These are phyloP conservation scores for Starmera amethionina DNA, from an alignment of 805 yeast genomes.

Conservation along the genomic window DNA sequence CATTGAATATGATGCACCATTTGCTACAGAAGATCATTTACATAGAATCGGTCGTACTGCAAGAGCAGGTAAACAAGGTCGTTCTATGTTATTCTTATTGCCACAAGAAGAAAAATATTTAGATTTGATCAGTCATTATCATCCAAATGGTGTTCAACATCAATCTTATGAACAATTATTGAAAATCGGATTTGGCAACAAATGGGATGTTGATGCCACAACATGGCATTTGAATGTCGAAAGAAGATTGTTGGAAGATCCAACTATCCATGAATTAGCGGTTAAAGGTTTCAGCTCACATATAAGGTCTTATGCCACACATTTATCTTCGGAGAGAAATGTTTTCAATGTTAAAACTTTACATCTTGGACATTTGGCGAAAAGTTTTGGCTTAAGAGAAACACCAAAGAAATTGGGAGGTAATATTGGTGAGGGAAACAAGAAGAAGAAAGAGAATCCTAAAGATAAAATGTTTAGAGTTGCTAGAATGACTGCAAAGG, in stretches of 20 bases:
- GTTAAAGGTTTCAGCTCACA: constrained; percentile 80
- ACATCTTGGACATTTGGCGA: constrained; percentile 94
- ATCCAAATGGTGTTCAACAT: constrained; percentile 43
- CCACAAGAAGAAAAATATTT: constrained; percentile 92
- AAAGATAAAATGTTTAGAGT: constrained; percentile 64
- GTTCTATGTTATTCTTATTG: constrained; percentile 64
- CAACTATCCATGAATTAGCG: constrained; percentile 51
- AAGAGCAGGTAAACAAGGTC: constrained; percentile 86
- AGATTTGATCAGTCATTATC: constrained; percentile 48
- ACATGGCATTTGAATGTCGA: constrained; percentile 92
- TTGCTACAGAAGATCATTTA: constrained; percentile 85
- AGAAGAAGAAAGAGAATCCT: constrained; percentile 52
- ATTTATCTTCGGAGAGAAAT: constrained; percentile 67
- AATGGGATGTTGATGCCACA: constrained; percentile 93
- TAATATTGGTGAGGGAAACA: constrained; percentile 23
- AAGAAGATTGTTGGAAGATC: constrained; percentile 73
- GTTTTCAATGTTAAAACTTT: constrained; percentile 72
- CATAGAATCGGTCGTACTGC: constrained; percentile 98
- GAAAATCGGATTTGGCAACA: constrained; percentile 30
- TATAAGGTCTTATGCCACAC: constrained; percentile 93
- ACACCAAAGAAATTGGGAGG: constrained; percentile 76
- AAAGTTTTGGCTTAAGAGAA: constrained; percentile 89
- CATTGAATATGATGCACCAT: constrained; percentile 92
- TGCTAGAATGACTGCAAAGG: constrained; percentile 60
- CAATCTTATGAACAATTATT: constrained; percentile 37